phyloP scores from a whole-genome alignment of 2,329 filamentous ascomycete genomes.

The Corynespora cassiicola region DNA sequence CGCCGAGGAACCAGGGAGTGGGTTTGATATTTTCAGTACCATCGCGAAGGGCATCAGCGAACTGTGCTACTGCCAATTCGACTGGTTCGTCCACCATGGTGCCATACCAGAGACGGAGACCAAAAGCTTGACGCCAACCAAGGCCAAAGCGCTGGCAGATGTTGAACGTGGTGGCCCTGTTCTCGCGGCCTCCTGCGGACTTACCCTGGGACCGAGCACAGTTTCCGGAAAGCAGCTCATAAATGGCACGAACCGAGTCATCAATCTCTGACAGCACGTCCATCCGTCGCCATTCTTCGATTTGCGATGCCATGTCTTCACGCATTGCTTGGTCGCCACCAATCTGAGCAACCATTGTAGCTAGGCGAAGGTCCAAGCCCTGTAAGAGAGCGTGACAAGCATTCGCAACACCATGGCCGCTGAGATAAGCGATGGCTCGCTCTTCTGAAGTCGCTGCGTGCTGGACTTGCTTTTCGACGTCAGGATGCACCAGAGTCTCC shows the following conservation, averaged over 20 bases:
- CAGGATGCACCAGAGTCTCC: slow-evolving; percentile 53
- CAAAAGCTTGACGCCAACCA: slow-evolving; percentile 94
- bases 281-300: slow-evolving; percentile 82
- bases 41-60: slow-evolving; percentile 74
- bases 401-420: slow-evolving; percentile 78
- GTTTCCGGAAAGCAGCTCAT: slow-evolving; percentile 88
- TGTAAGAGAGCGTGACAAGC: slow-evolving; percentile 82
- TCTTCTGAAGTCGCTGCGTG: slow-evolving; percentile 74
- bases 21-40: slow-evolving; percentile 74
- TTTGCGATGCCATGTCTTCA: slow-evolving; percentile 78
- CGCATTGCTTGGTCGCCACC: slow-evolving; percentile 74
- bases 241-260: slow-evolving; percentile 82
- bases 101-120: slow-evolving; percentile 88
- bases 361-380: slow-evolving; percentile 81
- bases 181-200: slow-evolving; percentile 74
- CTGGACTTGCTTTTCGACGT: slow-evolving; percentile 55
- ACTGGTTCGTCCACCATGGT: slow-evolving; percentile 73
- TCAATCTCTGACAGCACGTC: slow-evolving; percentile 88
- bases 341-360: slow-evolving; percentile 82
- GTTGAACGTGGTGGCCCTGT: slow-evolving; percentile 78
- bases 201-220: slow-evolving; percentile 83
- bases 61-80: slow-evolving; percentile 74
- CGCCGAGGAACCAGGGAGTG: slow-evolving; percentile 72
- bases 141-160: slow-evolving; percentile 85
- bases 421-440: slow-evolving; percentile 81